Evolutionary conservation across 768 basidiomycete species (phyloP), one percentile per base, ranked within the genome.

Genomic region (Steccherinum ochraceum): DNA sequence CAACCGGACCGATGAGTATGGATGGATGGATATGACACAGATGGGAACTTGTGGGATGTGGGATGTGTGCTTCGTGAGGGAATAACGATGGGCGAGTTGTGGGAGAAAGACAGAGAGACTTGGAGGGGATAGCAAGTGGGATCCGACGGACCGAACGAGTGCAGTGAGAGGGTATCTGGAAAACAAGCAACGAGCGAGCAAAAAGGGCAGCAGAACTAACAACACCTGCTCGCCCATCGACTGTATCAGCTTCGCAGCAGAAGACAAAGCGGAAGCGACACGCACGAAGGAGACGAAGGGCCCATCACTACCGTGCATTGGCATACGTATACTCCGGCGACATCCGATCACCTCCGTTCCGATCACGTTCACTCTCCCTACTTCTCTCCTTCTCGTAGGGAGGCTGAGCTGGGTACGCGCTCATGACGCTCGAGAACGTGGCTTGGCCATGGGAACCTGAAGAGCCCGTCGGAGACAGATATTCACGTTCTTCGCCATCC

Each of bases 361-460:
- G 5, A 64, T 54, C 13, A 62, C 59, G 11, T 61, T 54, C 16
- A 58, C 54, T 27, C 49, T 55, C 12, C 30, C 30, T 35, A 35
- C 30, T 35, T 7, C 30, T 7, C 30, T 35, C 30, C 30, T 16
- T 35, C 30, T 35, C 30, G 30, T 16, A 35, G 30, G n/a, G n/a
- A n/a, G 67, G 62, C 24, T 65, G 63, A 1, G 69, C 62, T 7
- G 80, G 74, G 62, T 83, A 84, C n/a, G 83, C 82, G 57, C 82
- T 79, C 82, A 86, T 80, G 55, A 86, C 83, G 52, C 76, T 80
- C 26, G 81, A 85, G 61, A 85, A 78, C 48, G 55, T 51, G 44
- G 54, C 25, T 51, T 44, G 16, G 25, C 46, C 24, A 43, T 16
- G 12, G 46, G 41, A 24, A 26, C 23, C 27, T 45, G 54, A n/a